Evolutionary conservation across 2,329 filamentous ascomycete species (phyloP), one percentile per base, ranked within the genome.

Genomic region (Thelonectria rubi): DNA sequence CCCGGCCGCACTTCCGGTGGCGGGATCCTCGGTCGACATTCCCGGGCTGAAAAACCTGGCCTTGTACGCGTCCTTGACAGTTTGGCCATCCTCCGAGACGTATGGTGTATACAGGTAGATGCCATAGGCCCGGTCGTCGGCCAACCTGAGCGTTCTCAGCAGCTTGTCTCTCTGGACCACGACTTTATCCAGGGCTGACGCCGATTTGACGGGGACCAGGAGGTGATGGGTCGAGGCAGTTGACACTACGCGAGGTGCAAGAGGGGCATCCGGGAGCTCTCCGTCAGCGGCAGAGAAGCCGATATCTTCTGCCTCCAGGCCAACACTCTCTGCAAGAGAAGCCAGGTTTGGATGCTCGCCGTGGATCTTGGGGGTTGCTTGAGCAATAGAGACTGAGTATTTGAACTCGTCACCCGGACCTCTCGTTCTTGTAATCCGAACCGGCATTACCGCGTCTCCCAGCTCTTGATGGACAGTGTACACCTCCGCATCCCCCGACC

Each of bases 31-130:
- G 15, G 59, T 52, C 4, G 63, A 60, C 65, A 70, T 70, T 11
- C 65, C 65, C 1, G 65, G 68, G 45, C 62, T 69, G 49, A 69
- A 70, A 58, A 69, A 70, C 12, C 68, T 53, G 4, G 66, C 68
- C 18, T 62, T 55, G 42, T 66, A 68, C 8, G 17, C 53, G 32
- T 59, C 37, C 18, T n/a, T 5, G 1, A 9, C 5, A 7, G 14
- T 3, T 11, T 51, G 6, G n/a, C 8, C 49, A 26, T 18, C 15
- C 9, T 15, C 18, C 10, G 15, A 2, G 21, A 42, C 53, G 3
- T 60, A 37, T 11, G n/a, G 49, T n/a, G 52, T 39, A 5, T 50
- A 60, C 1, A 60, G 46, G 14, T 50, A 56, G 2, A 60, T 30
- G 1, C 58, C 58, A 6, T 56, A 56, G 1, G 39, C 46, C 0